Evolutionary conservation across 805 yeast genomes (phyloP), one percentile per base, ranked within the genome.

Genomic region (Wickerhamomyces silvicola): DNA sequence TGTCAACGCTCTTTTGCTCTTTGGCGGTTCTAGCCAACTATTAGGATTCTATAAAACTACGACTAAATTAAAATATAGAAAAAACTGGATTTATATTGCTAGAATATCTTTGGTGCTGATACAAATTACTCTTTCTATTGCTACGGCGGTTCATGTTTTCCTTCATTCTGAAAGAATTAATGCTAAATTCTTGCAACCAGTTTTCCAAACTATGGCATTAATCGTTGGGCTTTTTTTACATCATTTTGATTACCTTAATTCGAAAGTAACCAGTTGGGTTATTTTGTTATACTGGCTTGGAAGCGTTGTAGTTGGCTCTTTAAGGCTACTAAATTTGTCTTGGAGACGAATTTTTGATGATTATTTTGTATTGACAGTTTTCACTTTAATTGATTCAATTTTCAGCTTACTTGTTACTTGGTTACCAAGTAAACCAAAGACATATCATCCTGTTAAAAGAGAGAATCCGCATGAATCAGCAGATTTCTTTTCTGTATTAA

Each of bases 201-300:
- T 62, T 14, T 24, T 61, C 11, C 56, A 68, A 29, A 38, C 65
- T 0, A 37, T 60, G 3, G 74, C 78, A 1, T 52, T 74, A 10
- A 30, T 67, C 3, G 70, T 81, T 5, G 81, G 76, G 0, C 52
- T 71, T 12, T 57, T 61, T 4, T 56, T 86, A 22, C 81, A 85
- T 36, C 81, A 76, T 56, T 52, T 81, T 37, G 97, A 90, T 53
- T 80, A 76, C 48, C 72, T 68, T 55, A 75, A 82, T 52, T 52
- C 77, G 9, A 66, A 60, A 26, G 71, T 83, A 15, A 76, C 96
- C 2, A 73, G 70, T 43, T 80, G 90, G 2, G 64, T 74, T 0
- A 59, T 87, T 28, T 68, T 90, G 24, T 66, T 80, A 41, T 90
- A 73, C 57, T 90, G 95, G 95, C 60, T 81, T 28, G 64, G 77